Conservation (phyloP, 2,329 filamentous ascomycete species). For the Phaeosphaeria sp. region DNA sequence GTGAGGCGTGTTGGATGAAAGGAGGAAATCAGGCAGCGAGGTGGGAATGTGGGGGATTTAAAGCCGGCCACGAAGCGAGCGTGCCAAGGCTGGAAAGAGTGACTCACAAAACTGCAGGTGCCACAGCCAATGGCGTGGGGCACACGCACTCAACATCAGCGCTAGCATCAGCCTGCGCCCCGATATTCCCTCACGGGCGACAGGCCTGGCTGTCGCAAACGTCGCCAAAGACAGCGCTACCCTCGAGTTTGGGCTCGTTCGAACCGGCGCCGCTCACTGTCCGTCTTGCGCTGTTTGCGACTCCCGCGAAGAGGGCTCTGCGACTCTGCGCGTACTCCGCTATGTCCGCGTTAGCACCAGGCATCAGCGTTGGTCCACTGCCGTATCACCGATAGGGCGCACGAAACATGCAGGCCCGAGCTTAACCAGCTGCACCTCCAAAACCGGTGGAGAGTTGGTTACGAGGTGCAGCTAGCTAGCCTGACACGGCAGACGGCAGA, state of each 20-base stretch:
- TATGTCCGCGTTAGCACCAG: conserved; percentile 5
- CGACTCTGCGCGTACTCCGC: neutral
- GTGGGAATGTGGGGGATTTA: conserved; percentile 32
- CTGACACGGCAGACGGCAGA: conserved; percentile 23
- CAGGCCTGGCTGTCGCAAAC: neutral
- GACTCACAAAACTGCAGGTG: conserved; percentile 28
- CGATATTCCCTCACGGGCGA: conserved; percentile 2
- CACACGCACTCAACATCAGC: conserved; percentile 17
- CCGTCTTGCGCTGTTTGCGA: neutral
- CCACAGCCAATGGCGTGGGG: conserved; percentile 16
- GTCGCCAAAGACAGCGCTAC: neutral
- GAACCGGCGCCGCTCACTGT: neutral
- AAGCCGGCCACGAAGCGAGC: conserved; percentile 28
- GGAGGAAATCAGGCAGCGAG: conserved; percentile 41
- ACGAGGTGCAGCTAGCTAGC: conserved; percentile 28
- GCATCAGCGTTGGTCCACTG: conserved; percentile 24
- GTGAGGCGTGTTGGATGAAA: conserved; percentile 27
- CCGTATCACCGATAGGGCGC: conserved; percentile 32
- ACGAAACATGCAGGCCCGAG: conserved; percentile 25
- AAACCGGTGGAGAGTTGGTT: conserved; percentile 34
- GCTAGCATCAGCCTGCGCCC: conserved; percentile 13
- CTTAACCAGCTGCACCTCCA: conserved; percentile 18
- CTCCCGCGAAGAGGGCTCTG: neutral
- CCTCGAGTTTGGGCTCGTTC: neutral
- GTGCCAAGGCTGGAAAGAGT: conserved; percentile 20